A percentile compares a stretch with the other conserved stretches of the same genome.
Evolutionary conservation across 345 rosid genomes (phyloP).

Genomic region (Pistacia integerrima): DNA sequence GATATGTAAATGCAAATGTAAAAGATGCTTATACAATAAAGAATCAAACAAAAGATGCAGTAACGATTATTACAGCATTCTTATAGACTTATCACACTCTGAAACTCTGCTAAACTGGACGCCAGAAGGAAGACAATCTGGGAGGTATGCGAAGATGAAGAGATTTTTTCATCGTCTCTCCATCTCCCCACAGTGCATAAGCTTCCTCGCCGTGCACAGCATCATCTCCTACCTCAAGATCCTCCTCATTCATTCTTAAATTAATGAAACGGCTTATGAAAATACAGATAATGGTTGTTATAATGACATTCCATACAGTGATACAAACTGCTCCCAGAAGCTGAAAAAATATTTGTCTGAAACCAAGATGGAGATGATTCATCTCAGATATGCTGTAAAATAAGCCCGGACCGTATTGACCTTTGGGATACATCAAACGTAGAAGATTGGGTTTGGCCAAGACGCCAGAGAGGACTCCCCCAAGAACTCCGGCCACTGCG

Average conservation of each 20-base stretch:
- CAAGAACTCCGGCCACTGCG: conserved; percentile 58
- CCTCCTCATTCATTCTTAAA: conserved; percentile 60
- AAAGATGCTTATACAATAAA: neutral
- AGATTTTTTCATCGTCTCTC: conserved; percentile 33
- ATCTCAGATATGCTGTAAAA: conserved; percentile 31
- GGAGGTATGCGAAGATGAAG: conserved; percentile 20
- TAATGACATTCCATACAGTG: conserved; percentile 41
- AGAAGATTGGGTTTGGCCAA: conserved; percentile 49
- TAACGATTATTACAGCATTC: neutral
- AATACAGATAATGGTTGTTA: conserved; percentile 55
- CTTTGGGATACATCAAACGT: conserved; percentile 20
- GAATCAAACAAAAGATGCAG: neutral
- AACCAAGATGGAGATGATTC: conserved; percentile 17
- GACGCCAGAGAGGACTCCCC: conserved; percentile 53
- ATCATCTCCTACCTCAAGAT: conserved; percentile 63
- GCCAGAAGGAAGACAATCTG: conserved; percentile 28
- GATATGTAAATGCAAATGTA: neutral
- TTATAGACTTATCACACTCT: neutral
- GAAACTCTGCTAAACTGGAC: neutral
- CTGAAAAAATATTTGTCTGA: conserved; percentile 42
- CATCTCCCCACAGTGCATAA: conserved; percentile 54
- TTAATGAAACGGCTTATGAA: conserved; percentile 43
- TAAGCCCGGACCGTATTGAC: conserved; percentile 35
- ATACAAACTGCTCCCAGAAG: conserved; percentile 45
- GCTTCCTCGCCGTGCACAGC: conserved; percentile 73